phyloP scores from a whole-genome alignment of 306 rosid species.

The Biancaea sappan region DNA sequence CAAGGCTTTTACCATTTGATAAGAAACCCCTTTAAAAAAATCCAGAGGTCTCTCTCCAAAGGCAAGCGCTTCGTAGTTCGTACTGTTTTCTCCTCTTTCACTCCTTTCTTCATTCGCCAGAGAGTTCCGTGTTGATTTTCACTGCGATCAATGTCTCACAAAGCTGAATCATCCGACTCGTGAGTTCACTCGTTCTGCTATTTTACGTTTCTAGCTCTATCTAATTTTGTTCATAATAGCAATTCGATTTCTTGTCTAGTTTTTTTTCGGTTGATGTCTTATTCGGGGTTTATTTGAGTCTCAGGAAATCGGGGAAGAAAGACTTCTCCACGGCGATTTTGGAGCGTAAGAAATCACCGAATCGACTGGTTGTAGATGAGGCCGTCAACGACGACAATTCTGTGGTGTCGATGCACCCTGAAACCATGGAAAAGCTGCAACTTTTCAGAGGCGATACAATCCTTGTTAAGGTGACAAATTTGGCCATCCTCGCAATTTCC shows the following conservation, averaged over 20 bases:
- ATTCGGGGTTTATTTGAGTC: background rate
- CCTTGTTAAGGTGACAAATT: conserved; percentile 45
- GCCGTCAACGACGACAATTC: conserved; percentile 58
- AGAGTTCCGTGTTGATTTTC: background rate
- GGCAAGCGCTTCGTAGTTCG: background rate
- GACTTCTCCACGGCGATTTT: conserved; percentile 60
- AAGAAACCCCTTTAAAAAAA: background rate
- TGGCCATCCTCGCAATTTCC: background rate
- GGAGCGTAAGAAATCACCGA: conserved; percentile 60
- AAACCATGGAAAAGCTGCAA: conserved; percentile 52
- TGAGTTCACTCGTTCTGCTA: conserved; percentile 34
- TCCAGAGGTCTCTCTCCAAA: background rate
- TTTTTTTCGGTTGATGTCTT: background rate
- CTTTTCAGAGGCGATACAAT: conserved; percentile 56
- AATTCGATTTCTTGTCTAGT: background rate
- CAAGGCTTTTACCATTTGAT: background rate
- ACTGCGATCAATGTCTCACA: conserved; percentile 42
- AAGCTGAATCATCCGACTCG: conserved; percentile 56
- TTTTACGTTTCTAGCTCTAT: background rate
- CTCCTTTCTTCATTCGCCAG: background rate
- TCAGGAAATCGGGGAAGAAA: conserved; percentile 52
- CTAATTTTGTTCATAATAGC: background rate
- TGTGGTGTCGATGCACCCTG: conserved; percentile 53
- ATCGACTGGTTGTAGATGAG: conserved; percentile 52
- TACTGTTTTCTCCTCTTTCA: background rate